These are phyloP conservation scores for Miscanthus lutarioriparius DNA, from an alignment of 176 grass and related monocot genomes.

Conservation along the genomic window DNA sequence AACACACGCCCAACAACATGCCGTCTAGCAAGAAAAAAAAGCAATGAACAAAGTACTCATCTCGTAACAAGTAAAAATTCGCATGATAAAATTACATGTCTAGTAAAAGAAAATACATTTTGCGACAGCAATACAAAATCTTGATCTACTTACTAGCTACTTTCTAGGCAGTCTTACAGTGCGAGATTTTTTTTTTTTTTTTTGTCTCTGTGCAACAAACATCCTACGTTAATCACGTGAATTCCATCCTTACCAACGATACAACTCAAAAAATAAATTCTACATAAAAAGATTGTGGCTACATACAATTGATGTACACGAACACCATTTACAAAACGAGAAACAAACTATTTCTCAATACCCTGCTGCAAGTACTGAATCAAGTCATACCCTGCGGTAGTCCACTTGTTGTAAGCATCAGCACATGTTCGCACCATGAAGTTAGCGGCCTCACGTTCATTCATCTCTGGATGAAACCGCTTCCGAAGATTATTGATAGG, in stretches of 20 bases:
- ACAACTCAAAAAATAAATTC: constrained; percentile 29
- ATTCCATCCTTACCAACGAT: constrained; percentile 25
- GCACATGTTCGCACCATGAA: constrained; percentile 92
- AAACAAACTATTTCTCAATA: constrained; percentile 85
- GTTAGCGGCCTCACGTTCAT: constrained; percentile 89
- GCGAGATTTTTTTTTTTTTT: neutral
- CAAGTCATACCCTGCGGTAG: constrained; percentile 96
- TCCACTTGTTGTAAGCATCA: constrained; percentile 99
- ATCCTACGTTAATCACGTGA: constrained; percentile 28
- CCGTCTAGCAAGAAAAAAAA: neutral
- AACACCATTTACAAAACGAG: constrained; percentile 47
- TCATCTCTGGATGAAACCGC: constrained; percentile 98
- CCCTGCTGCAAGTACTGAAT: constrained; percentile 99
- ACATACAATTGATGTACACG: constrained; percentile 61
- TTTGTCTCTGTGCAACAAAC: constrained; percentile 16
- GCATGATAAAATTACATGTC: neutral
- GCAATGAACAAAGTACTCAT: neutral
- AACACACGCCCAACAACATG: neutral
- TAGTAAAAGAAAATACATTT: neutral
- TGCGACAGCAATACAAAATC: constrained; percentile 21
- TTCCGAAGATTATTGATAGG: constrained; percentile 87
- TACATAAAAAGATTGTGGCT: constrained; percentile 43
- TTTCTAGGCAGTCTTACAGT: constrained; percentile 20
- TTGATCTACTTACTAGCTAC: constrained; percentile 12
- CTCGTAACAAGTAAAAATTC: neutral